Percentiles rank a stretch among this genome's conserved stretches.
These are phyloP conservation scores for Pseudogymnoascus sp. DNA, from an alignment of 2,329 filamentous ascomycete species.

Conservation along the genomic window DNA sequence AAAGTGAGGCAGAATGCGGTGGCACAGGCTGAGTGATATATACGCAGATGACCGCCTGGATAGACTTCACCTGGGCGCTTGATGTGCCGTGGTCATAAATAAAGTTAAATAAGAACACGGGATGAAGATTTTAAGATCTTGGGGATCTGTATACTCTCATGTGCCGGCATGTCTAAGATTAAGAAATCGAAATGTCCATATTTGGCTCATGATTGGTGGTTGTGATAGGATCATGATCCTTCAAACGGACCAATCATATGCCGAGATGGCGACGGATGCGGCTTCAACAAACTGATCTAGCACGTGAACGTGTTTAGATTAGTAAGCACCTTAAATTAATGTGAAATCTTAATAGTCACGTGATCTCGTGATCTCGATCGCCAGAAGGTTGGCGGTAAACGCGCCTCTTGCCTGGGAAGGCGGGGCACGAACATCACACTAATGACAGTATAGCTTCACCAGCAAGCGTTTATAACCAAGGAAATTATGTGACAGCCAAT, in stretches of 20 bases:
- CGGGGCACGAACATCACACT: not conserved
- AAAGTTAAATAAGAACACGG: not conserved
- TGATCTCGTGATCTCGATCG: not conserved
- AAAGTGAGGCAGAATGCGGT: not conserved
- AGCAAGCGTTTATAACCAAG: not conserved
- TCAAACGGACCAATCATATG: not conserved
- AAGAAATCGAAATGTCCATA: not conserved
- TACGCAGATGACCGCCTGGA: not conserved
- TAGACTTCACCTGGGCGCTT: not conserved
- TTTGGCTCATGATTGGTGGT: constrained; percentile 3
- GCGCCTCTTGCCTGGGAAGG: not conserved
- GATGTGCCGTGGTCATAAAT: not conserved
- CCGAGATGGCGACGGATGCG: not conserved
- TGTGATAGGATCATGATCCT: not conserved
- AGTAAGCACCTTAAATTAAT: not conserved
- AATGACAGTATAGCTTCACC: not conserved
- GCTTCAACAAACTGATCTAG: not conserved
- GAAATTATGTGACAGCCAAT: not conserved
- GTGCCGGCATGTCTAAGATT: constrained; percentile 3
- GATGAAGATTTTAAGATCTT: not conserved
- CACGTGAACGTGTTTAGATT: not conserved
- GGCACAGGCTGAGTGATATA: not conserved
- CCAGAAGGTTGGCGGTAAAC: not conserved
- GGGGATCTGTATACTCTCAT: not conserved
- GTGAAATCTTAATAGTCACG: not conserved